Percentiles rank a stretch among this genome's conserved stretches.
Conservation (phyloP, 345 rosid genomes). For the Xanthoceras sorbifolium region DNA sequence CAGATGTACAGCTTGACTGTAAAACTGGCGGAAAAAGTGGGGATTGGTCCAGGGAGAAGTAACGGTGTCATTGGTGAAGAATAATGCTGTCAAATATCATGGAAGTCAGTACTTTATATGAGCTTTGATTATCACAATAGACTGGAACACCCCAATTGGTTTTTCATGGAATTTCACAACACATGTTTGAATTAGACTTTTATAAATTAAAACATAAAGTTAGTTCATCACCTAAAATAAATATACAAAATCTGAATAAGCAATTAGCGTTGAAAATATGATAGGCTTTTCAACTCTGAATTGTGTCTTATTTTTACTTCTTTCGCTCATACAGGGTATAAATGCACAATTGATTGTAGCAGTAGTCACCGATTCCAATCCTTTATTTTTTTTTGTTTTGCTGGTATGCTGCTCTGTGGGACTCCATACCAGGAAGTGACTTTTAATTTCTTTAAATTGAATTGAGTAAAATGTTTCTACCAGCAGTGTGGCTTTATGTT, state of each 20-base stretch:
- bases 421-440: not conserved
- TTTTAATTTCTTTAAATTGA: not conserved
- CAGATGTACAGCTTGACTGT: constrained; percentile 57
- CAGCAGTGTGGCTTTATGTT: not conserved
- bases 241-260: not conserved
- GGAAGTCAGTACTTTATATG: not conserved
- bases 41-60: constrained; percentile 61
- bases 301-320: not conserved
- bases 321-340: not conserved
- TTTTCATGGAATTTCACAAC: not conserved
- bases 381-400: not conserved
- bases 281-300: not conserved
- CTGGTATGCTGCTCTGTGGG: not conserved
- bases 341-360: not conserved
- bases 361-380: not conserved
- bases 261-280: not conserved
- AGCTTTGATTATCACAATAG: not conserved
- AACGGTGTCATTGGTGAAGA: constrained; percentile 9
- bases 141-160: not conserved
- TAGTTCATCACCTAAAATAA: not conserved
- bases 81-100: not conserved
- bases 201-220: constrained; percentile 1
- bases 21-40: constrained; percentile 94
- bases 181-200: constrained; percentile 1
- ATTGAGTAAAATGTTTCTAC: not conserved